Base-by-base conservation (phyloP, 208 protist species). In the Wallacemonas collosoma region DNA sequence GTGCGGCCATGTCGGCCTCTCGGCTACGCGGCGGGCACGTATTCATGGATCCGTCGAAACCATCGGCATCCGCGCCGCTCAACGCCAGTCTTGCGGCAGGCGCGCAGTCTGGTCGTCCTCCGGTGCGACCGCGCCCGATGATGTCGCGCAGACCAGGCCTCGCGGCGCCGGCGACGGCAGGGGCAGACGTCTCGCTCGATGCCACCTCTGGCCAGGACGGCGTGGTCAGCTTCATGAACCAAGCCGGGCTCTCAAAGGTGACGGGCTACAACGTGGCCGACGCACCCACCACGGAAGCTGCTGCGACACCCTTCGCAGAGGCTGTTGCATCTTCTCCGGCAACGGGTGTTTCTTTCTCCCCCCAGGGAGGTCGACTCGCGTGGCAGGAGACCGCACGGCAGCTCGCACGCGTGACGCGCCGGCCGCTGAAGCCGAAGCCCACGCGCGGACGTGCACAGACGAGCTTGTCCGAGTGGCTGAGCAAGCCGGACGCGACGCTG, bases 391-490 rank as follows among this genome's bases (percentile, higher is more conserved):
- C 82, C 11, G 77, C 87, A 12, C 79, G 82, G 26, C 83, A 79
- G 56, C 80, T 93, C 2, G 79, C 72, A 9, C 87, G 82, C 26
- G 71, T 89, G n/a, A 93, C 74, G 9, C 77, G 87, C 9, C 64
- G 78, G 68, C 62, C 55, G 38, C 71, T 4, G n/a, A 89, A 90
- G 50, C 54, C 38, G 0, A 85, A 79, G 69, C 78, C 87, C 17
- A 9, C 11, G 3, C 60, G 60, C 36, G 60, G 57, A 4, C 83
- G 81, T 51, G 54, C 74, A 5, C 87, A 90, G 54, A 78, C 64
- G 61, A 85, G 68, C 65, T 80, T 96, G 7, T 91, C 88, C 0
- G 91, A 90, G 38, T 96, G 91, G 89, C 79, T 96, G 40, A 87
- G 80, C 78, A 79, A 82, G 14, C 91, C 91, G 35, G 71, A 80